These are phyloP conservation scores for Ophiostoma triangulosporum DNA, from an alignment of 2,329 filamentous ascomycete genomes.

Conservation along the genomic window DNA sequence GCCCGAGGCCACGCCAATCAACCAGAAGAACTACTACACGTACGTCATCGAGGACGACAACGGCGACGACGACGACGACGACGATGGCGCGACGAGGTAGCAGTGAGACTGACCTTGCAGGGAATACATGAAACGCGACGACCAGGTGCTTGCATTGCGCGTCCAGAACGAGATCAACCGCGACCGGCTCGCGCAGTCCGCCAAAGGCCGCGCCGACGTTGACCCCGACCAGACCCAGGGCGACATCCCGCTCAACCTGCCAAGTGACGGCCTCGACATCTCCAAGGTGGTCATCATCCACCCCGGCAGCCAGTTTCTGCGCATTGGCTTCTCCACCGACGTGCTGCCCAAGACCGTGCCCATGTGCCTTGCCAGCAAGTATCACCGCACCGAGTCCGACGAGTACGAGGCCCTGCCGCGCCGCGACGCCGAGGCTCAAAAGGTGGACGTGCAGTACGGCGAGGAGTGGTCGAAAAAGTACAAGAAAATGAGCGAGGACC, in stretches of 20 bases:
- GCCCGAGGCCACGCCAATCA: conserved; percentile 87
- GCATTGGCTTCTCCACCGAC: conserved; percentile 91
- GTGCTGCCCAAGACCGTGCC: conserved; percentile 87
- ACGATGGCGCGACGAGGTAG: neutral
- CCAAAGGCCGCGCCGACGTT: conserved; percentile 62
- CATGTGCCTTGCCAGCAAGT: conserved; percentile 77
- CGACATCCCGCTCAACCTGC: conserved; percentile 33
- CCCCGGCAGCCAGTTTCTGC: conserved; percentile 85
- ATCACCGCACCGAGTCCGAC: conserved; percentile 68
- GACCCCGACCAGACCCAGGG: conserved; percentile 45
- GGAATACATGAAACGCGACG: conserved; percentile 96
- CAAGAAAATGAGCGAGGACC: conserved; percentile 67
- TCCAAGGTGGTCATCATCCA: conserved; percentile 93
- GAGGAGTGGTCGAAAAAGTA: conserved; percentile 68
- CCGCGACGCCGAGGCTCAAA: conserved; percentile 48
- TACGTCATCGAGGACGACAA: conserved; percentile 30
- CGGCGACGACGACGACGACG: no score
- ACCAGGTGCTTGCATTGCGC: conserved; percentile 81
- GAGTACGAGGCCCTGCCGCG: conserved; percentile 67
- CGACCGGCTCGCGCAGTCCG: conserved; percentile 70
- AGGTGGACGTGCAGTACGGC: conserved; percentile 69
- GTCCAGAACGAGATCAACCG: conserved; percentile 77
- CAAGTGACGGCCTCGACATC: conserved; percentile 52
- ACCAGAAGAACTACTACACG: conserved; percentile 99
- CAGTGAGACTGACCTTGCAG: conserved; percentile 29